Evolutionary conservation across 768 basidiomycete species (phyloP).

Genomic region (Tricholoma matsutake): DNA sequence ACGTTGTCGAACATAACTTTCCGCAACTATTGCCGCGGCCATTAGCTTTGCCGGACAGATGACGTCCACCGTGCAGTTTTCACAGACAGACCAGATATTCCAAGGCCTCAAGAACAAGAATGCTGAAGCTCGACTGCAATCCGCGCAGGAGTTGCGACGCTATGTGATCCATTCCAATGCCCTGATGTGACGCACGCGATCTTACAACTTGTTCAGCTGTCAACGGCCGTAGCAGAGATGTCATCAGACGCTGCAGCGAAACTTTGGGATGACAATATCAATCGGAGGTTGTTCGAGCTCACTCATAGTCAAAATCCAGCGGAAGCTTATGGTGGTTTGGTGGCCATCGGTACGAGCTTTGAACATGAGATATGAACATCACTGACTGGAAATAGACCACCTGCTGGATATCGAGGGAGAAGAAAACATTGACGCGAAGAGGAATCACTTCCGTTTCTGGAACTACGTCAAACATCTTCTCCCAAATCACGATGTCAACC

Average conservation of each 20-base stretch:
- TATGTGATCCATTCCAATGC: constrained; percentile 50
- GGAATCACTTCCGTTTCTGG: constrained; percentile 82
- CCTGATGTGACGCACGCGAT: constrained; percentile 2
- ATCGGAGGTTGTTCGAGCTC: constrained; percentile 73
- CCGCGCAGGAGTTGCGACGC: constrained; percentile 69
- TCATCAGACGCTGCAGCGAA: constrained; percentile 77
- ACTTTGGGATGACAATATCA: constrained; percentile 85
- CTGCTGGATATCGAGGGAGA: constrained; percentile 75
- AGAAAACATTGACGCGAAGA: constrained; percentile 77
- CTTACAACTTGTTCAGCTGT: constrained; percentile 47
- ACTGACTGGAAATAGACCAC: constrained; percentile 43
- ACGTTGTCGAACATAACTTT: not conserved
- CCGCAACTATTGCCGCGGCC: not conserved
- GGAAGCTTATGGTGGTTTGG: constrained; percentile 83
- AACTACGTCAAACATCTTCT: constrained; percentile 93
- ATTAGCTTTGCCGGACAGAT: constrained; percentile 34
- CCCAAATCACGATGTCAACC: constrained; percentile 84
- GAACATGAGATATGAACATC: not conserved
- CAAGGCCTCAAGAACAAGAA: constrained; percentile 60
- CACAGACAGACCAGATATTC: constrained; percentile 68
- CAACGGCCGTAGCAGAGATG: constrained; percentile 72
- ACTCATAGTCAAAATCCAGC: constrained; percentile 75
- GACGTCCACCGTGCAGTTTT: constrained; percentile 56
- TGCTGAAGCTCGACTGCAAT: constrained; percentile 60
- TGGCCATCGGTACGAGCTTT: constrained; percentile 72